A percentile compares a stretch with the other conserved stretches of the same genome.
These are phyloP conservation scores for Erodium moschatum DNA, from an alignment of 441 rosid species.

Conservation along the genomic window DNA sequence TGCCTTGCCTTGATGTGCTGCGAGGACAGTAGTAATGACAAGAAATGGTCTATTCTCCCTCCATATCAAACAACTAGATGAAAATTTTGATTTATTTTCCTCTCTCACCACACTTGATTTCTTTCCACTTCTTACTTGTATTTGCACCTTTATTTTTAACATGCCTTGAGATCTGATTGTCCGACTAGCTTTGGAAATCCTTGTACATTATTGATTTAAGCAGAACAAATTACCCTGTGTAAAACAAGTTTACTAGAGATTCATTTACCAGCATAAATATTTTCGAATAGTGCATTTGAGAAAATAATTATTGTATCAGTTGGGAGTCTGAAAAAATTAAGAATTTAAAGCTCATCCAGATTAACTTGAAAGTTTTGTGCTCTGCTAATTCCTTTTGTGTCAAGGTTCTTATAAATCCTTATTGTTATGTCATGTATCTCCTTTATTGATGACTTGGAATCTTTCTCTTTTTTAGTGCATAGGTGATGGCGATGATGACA, in stretches of 20 bases:
- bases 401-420: neutral
- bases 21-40: neutral
- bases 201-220: neutral
- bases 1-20: neutral
- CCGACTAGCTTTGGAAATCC: neutral
- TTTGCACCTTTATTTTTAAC: neutral
- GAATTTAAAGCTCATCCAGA: neutral
- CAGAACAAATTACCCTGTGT: neutral
- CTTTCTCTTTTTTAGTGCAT: constrained; percentile 39
- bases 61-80: neutral
- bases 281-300: neutral
- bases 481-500: constrained; percentile 33
- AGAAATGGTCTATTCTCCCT: neutral
- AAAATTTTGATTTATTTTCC: no score
- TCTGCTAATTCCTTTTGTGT: neutral
- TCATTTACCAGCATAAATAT: neutral
- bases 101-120: neutral
- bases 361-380: neutral
- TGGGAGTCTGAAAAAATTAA: neutral
- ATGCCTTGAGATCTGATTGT: neutral
- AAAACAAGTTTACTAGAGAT: neutral
- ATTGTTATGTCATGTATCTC: neutral
- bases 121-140: neutral
- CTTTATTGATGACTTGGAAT: neutral
- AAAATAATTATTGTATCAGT: no score